Percentiles rank a stretch among this genome's conserved stretches.
Conservation (phyloP, 352 stramenopile species). For the Phytophthora pistaciae region DNA sequence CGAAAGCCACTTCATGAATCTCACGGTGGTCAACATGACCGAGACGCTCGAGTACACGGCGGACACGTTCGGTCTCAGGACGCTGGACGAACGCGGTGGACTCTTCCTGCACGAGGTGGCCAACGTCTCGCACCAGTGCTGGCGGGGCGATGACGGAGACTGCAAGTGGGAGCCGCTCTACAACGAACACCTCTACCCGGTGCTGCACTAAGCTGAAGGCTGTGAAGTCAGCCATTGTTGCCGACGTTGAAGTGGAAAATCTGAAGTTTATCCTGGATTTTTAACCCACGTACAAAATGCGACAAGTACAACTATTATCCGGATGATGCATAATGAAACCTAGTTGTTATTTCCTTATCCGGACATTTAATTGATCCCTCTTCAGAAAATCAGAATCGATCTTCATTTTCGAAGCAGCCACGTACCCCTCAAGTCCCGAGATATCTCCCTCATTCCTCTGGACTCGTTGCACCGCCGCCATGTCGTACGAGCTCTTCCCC, state of each 20-base stretch:
- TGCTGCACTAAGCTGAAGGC: background rate
- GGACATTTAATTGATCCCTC: background rate
- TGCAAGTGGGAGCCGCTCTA: too few species aligned
- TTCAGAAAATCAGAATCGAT: slow-evolving; percentile 14
- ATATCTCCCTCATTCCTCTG: slow-evolving; percentile 2
- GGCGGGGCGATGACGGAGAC: too few species aligned
- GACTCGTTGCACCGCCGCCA: slow-evolving; percentile 10
- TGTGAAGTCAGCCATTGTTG: background rate
- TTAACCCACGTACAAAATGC: slow-evolving; percentile 11
- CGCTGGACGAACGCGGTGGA: too few species aligned
- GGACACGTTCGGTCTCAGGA: too few species aligned
- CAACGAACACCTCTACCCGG: too few species aligned
- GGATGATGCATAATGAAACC: slow-evolving; percentile 6
- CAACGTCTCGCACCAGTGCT: too few species aligned
- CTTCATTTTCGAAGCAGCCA: slow-evolving; percentile 32
- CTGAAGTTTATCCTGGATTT: slow-evolving; percentile 17
- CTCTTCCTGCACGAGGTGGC: too few species aligned
- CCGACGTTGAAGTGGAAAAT: background rate
- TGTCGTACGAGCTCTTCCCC: slow-evolving; percentile 34
- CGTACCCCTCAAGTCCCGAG: slow-evolving; percentile 12
- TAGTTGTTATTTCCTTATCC: slow-evolving; percentile 14
- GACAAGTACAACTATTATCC: slow-evolving; percentile 11
- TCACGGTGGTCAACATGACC: too few species aligned
- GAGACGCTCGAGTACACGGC: too few species aligned
- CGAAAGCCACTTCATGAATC: too few species aligned